Conservation (phyloP, 495 filamentous ascomycete genomes). For the Clavariopsis aquatica region DNA sequence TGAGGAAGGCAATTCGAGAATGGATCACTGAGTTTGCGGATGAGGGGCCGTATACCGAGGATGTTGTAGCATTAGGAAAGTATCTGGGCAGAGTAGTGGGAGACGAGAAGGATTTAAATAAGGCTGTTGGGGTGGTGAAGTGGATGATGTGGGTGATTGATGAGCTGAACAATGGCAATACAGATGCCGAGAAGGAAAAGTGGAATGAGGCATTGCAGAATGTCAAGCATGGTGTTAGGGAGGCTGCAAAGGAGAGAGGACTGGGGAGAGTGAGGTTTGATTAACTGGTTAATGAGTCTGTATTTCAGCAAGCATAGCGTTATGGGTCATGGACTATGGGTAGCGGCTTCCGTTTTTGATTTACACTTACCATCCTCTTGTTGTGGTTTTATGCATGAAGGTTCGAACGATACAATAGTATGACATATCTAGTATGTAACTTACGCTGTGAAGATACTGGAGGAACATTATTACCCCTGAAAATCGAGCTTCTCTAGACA, state of each 20-base stretch:
- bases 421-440: no score
- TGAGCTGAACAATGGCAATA: conserved; percentile 46
- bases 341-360: no score
- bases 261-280: conserved; percentile 62
- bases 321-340: not conserved
- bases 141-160: conserved; percentile 75
- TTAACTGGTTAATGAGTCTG: conserved; percentile 12
- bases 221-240: conserved; percentile 61
- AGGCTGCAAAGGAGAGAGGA: conserved; percentile 62
- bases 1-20: conserved; percentile 60
- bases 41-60: conserved; percentile 72
- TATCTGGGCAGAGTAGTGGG: conserved; percentile 69
- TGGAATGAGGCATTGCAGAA: conserved; percentile 58
- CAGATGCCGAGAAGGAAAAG: conserved; percentile 43
- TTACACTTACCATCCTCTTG: no score
- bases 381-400: no score
- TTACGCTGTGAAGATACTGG: no score
- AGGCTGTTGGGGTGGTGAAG: conserved; percentile 64
- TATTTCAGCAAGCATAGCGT: not conserved
- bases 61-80: conserved; percentile 67
- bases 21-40: conserved; percentile 68
- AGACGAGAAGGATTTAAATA: conserved; percentile 75
- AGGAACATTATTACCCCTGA: no score
- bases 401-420: no score
- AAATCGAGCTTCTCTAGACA: no score